These are phyloP conservation scores for Camellia oleifera DNA, from an alignment of 179 eudicot genomes.

Conservation along the genomic window DNA sequence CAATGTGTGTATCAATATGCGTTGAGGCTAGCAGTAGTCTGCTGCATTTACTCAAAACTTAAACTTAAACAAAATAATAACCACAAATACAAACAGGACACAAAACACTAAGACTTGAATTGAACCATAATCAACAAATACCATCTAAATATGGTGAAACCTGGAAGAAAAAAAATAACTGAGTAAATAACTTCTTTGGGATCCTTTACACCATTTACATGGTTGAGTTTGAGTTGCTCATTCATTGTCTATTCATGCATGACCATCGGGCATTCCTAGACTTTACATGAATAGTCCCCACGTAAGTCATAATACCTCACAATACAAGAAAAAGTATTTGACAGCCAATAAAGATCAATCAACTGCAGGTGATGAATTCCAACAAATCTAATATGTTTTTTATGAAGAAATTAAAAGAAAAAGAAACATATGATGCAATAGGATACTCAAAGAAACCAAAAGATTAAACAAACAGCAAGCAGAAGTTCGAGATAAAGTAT, in stretches of 20 bases:
- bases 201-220: neutral
- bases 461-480: neutral
- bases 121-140: neutral
- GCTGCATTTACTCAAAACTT: neutral
- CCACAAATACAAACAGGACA: neutral
- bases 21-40: neutral
- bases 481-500: constrained; percentile 3
- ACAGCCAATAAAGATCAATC: constrained; percentile 4
- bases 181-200: neutral
- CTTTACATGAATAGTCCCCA: neutral
- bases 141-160: neutral
- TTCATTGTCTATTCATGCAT: neutral
- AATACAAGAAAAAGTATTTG: neutral
- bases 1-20: neutral
- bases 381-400: neutral
- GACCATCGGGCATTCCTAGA: neutral
- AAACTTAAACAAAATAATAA: neutral
- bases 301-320: neutral
- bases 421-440: neutral
- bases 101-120: neutral
- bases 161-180: neutral
- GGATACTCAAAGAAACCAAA: neutral
- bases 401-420: neutral
- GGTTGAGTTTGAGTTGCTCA: neutral
- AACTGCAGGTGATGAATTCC: neutral